These are phyloP conservation scores for Rheum nobile DNA, from an alignment of 148 eudicot species.

Conservation along the genomic window DNA sequence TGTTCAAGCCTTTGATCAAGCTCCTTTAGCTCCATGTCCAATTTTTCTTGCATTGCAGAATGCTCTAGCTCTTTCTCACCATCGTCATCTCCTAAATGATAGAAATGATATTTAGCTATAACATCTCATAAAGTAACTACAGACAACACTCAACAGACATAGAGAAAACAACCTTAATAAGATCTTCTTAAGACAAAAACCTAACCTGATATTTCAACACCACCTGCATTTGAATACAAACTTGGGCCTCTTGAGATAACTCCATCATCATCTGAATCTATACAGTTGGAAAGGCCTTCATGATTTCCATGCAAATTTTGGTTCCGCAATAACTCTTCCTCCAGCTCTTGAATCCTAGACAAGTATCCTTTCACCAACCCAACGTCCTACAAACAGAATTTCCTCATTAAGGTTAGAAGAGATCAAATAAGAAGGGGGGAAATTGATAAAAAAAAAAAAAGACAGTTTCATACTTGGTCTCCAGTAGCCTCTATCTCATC, in stretches of 20 bases:
- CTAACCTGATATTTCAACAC: conserved; percentile 31
- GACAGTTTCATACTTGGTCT: conserved; percentile 34
- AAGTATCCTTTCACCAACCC: conserved; percentile 60
- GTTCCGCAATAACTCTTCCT: conserved; percentile 49
- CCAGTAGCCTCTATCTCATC: conserved; percentile 56
- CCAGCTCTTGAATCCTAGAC: conserved; percentile 71
- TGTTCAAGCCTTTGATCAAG: conserved; percentile 75
- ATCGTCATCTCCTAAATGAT: conserved; percentile 49
- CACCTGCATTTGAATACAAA: conserved; percentile 22
- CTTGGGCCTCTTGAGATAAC: conserved; percentile 30
- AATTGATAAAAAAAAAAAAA: neutral
- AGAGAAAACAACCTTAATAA: too few species aligned
- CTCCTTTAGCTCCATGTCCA: conserved; percentile 82
- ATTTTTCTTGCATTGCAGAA: conserved; percentile 76
- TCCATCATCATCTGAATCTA: conserved; percentile 50
- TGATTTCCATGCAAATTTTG: conserved; percentile 31
- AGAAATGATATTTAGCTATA: neutral
- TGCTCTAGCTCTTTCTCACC: conserved; percentile 86
- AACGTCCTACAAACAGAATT: conserved; percentile 33
- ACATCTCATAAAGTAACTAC: neutral
- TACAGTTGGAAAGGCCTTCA: conserved; percentile 29
- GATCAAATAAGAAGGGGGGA: neutral
- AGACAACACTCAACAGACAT: neutral
- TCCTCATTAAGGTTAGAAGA: neutral
- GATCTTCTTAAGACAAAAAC: neutral